These are phyloP conservation scores for Striga hermonthica DNA, from an alignment of 305 asterid genomes.

Conservation along the genomic window DNA sequence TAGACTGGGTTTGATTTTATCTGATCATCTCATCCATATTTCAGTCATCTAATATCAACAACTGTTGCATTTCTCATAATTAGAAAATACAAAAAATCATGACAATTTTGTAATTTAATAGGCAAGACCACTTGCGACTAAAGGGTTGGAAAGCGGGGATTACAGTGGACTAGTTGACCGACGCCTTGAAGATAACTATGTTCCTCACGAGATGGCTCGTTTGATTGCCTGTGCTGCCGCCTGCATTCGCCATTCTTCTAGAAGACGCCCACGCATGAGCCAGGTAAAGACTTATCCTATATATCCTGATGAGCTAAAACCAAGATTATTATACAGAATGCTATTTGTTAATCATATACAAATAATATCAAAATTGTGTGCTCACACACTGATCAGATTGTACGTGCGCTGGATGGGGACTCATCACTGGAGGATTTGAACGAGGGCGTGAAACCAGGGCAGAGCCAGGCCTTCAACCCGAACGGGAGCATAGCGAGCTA, in stretches of 20 bases:
- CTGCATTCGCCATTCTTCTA: conserved; percentile 72
- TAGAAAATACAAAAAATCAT: conserved; percentile 4
- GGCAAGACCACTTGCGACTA: conserved; percentile 80
- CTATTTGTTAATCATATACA: no score
- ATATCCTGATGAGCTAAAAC: not conserved
- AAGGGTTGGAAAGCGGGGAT: conserved; percentile 66
- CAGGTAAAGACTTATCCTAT: conserved; percentile 41
- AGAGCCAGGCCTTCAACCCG: no score
- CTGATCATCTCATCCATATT: not conserved
- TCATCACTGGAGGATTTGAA: no score
- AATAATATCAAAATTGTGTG: no score
- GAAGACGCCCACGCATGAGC: conserved; percentile 71
- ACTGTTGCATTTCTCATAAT: not conserved
- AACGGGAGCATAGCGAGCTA: not conserved
- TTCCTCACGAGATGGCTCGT: conserved; percentile 64
- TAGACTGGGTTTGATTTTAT: conserved; percentile 64
- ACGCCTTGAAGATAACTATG: conserved; percentile 41
- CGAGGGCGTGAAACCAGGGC: no score
- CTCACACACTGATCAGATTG: no score
- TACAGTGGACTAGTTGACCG: conserved; percentile 53
- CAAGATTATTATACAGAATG: no score
- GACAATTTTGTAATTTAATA: conserved; percentile 32
- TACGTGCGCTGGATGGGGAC: no score
- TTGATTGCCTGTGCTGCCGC: conserved; percentile 84
- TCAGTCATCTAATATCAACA: no score